Conservation (phyloP, 345 rosid species). For the Psidium friedrichsthalianum region DNA sequence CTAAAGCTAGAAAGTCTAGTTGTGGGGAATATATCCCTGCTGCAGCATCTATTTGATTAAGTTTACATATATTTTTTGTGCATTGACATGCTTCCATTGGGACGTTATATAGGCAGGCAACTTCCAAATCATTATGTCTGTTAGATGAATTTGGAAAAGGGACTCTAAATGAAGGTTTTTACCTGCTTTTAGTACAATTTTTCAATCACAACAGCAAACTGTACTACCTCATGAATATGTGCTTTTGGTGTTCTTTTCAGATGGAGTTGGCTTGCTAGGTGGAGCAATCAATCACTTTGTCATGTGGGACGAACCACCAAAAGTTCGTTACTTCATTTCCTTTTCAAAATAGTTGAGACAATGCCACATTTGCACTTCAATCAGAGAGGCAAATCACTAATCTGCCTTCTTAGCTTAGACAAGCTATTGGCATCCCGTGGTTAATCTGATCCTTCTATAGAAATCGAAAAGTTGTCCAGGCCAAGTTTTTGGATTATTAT, state of each 20-base stretch:
- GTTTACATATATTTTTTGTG: background rate
- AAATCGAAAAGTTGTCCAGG: background rate
- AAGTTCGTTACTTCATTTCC: slow-evolving; percentile 39
- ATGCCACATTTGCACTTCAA: background rate
- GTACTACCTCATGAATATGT: background rate
- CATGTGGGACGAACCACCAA: slow-evolving; percentile 57
- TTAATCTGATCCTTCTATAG: background rate
- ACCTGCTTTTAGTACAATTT: background rate
- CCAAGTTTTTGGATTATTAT: background rate
- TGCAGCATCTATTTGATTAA: background rate
- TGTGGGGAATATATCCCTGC: background rate
- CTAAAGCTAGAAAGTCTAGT: background rate
- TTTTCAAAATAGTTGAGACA: background rate
- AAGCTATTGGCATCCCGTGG: background rate
- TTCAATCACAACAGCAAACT: background rate
- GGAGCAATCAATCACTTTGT: slow-evolving; percentile 75
- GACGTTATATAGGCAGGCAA: slow-evolving; percentile 60
- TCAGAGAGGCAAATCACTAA: background rate
- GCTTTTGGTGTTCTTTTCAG: slow-evolving; percentile 25
- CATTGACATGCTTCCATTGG: background rate
- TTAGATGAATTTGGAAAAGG: slow-evolving; percentile 99
- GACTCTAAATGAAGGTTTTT: slow-evolving; percentile 86
- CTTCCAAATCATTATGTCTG: slow-evolving; percentile 79
- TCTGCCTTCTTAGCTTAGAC: background rate
- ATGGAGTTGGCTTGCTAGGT: slow-evolving; percentile 97